Evolutionary conservation across 2,329 filamentous ascomycete species (phyloP), one percentile per base, ranked within the genome.

Genomic region (Talaromyces rugulosus): DNA sequence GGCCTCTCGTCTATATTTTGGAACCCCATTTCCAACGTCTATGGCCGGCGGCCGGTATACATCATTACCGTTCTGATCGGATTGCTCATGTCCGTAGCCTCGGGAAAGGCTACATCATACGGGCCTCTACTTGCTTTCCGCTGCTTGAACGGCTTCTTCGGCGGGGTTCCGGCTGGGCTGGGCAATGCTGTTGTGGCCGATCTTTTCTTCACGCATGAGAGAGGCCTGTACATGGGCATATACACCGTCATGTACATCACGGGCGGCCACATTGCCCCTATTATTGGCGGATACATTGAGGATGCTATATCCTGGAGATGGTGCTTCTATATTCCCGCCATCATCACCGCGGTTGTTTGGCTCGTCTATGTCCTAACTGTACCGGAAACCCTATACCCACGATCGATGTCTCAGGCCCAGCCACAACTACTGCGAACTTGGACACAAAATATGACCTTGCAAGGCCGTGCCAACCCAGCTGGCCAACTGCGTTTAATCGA

Each of bases 131-230:
- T 67, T 55, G 61, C 61, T 6, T 64, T 63, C 4, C 58, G 65
- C 12, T 64, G 53, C 12, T 14, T 60, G 16, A 60, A 60, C 31
- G 58, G 58, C 9, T 66, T 67, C 31, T 63, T 62, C 18, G 64
- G 57, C 11, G 63, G 64, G 8, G 18, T 72, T 31, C 89, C 50
- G 4, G 50, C 18, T 18, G 50, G 50, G 23, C 75, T 90, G 11
- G 81, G 84, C 31, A 84, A 86, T 1, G 83, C 87, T 67, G 83
- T 87, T 34, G 87, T 90, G 62, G 82, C 85, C 51, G 87, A 90
- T 67, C 78, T 90, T 47, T 89, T 85, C 68, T 79, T 89, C 31
- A 80, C 62, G 63, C 66, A 67, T 42, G 65, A 66, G 36, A 42
- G 33, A 9, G 40, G 56, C n/a, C 23, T 42, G 40, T 31, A 47